phyloP scores from a whole-genome alignment of 1,284 basidiomycete genomes.

The Apiotrichum akiyoshidainum region DNA sequence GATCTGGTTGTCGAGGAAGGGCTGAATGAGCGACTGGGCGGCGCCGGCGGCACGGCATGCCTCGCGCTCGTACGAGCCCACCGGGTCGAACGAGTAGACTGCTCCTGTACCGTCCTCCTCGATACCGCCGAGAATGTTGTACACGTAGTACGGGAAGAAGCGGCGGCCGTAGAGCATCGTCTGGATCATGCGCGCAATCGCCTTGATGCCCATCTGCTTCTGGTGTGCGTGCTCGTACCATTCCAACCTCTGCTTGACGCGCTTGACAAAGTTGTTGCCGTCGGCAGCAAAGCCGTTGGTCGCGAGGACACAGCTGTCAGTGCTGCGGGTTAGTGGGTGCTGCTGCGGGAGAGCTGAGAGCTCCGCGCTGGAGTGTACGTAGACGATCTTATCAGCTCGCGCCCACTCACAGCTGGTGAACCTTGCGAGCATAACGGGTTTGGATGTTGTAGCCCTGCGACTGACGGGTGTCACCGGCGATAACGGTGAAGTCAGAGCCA shows the following conservation, averaged over 20 bases:
- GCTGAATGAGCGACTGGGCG: slow-evolving; percentile 83
- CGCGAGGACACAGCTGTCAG: slow-evolving; percentile 86
- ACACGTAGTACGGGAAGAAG: slow-evolving; percentile 95
- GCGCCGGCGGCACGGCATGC: slow-evolving; percentile 90
- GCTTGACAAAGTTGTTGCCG: slow-evolving; percentile 92
- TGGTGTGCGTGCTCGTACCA: slow-evolving; percentile 93
- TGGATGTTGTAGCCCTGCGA: slow-evolving; percentile 92
- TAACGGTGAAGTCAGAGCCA: slow-evolving; percentile 83
- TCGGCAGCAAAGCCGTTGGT: slow-evolving; percentile 95
- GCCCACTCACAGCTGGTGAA: slow-evolving; percentile 51
- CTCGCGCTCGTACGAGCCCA: slow-evolving; percentile 92
- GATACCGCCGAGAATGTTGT: slow-evolving; percentile 89
- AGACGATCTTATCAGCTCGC: not conserved
- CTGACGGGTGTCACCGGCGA: slow-evolving; percentile 91
- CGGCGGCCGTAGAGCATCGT: slow-evolving; percentile 90
- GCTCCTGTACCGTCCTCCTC: slow-evolving; percentile 91
- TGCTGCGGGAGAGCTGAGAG: too few relatives aligned
- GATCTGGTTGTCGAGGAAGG: slow-evolving; percentile 97
- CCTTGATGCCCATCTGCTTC: slow-evolving; percentile 86
- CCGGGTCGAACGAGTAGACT: slow-evolving; percentile 95
- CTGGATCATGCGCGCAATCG: slow-evolving; percentile 89
- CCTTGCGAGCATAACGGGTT: slow-evolving; percentile 82
- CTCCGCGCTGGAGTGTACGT: not conserved
- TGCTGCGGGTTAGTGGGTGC: slow-evolving; percentile 55
- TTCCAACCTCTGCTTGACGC: slow-evolving; percentile 88